Percentiles rank a stretch among this genome's conserved stretches.
Conservation (phyloP, 2,329 filamentous ascomycete species). For the Exophiala dermatitidis region DNA sequence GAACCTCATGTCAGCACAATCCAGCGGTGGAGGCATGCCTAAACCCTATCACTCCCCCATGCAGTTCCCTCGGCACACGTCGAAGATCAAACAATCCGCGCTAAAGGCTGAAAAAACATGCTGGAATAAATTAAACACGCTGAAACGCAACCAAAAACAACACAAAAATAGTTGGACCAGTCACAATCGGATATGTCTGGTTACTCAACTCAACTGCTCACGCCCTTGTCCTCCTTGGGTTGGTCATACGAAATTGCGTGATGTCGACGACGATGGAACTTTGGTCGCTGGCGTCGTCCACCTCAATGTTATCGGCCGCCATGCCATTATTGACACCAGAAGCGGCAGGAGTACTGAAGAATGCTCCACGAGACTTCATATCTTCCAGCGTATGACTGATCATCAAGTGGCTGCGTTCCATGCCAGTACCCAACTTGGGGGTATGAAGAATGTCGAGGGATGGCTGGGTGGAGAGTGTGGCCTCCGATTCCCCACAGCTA, state of each 20-base stretch:
- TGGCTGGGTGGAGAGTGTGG: conserved; percentile 10
- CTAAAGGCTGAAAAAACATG: conserved; percentile 14
- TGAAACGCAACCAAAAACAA: conserved; percentile 7
- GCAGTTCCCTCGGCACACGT: background rate
- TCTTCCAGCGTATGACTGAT: conserved; percentile 12
- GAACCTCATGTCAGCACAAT: too few species aligned
- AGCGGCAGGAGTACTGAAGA: conserved; percentile 10
- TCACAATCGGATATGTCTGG: background rate
- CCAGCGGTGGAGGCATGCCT: background rate
- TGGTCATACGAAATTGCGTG: conserved; percentile 18
- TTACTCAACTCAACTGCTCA: background rate
- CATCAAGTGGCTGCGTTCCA: conserved; percentile 1
- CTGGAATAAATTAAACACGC: conserved; percentile 10
- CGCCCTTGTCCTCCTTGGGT: conserved; percentile 10
- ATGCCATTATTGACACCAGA: background rate
- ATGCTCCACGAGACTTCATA: conserved; percentile 10
- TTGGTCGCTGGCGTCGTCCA: conserved; percentile 24
- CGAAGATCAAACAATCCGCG: background rate
- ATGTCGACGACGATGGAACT: conserved; percentile 24
- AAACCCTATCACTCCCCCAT: background rate
- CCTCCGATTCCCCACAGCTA: conserved; percentile 5
- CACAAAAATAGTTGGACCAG: conserved; percentile 4
- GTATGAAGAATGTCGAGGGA: conserved; percentile 11
- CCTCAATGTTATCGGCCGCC: conserved; percentile 21
- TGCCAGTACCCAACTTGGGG: conserved; percentile 6